A percentile compares a stretch with the other conserved stretches of the same genome.
Evolutionary conservation across 176 grass and related monocot genomes (phyloP).

Genomic region (Triticum timopheevii): DNA sequence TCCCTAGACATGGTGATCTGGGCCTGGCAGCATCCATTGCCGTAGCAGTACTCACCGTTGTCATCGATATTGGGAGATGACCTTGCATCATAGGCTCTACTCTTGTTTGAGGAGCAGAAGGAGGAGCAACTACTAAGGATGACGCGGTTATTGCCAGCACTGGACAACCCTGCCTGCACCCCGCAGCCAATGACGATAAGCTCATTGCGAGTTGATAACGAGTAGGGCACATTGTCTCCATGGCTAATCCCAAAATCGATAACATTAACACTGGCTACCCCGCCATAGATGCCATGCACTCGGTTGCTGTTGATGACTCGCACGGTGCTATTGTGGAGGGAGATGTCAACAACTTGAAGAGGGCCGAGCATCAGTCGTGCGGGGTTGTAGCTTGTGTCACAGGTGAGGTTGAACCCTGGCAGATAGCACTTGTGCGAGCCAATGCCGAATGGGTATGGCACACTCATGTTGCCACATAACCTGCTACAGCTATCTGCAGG

Average conservation of each 20-base stretch:
- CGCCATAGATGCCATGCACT: too few relatives aligned
- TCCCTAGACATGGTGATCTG: background rate
- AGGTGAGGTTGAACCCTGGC: background rate
- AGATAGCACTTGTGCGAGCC: background rate
- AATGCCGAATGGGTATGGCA: constrained; percentile 27
- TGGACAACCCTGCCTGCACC: background rate
- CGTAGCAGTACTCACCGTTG: background rate
- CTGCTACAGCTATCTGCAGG: background rate
- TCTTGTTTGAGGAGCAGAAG: background rate
- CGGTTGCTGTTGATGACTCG: background rate
- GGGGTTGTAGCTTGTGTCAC: background rate
- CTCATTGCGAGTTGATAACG: background rate
- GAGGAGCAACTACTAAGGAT: background rate
- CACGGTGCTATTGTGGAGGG: background rate
- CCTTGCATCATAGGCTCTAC: background rate
- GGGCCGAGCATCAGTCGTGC: background rate
- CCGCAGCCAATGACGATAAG: background rate
- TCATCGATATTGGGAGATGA: background rate
- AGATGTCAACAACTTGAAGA: background rate
- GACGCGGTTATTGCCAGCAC: background rate
- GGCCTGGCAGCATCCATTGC: constrained; percentile 2
- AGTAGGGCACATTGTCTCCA: background rate
- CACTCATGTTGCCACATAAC: background rate
- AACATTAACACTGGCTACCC: too few relatives aligned
- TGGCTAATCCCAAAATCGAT: too few relatives aligned